phyloP scores from a whole-genome alignment of 495 filamentous ascomycete genomes.

The Annulohypoxylon bovei region DNA sequence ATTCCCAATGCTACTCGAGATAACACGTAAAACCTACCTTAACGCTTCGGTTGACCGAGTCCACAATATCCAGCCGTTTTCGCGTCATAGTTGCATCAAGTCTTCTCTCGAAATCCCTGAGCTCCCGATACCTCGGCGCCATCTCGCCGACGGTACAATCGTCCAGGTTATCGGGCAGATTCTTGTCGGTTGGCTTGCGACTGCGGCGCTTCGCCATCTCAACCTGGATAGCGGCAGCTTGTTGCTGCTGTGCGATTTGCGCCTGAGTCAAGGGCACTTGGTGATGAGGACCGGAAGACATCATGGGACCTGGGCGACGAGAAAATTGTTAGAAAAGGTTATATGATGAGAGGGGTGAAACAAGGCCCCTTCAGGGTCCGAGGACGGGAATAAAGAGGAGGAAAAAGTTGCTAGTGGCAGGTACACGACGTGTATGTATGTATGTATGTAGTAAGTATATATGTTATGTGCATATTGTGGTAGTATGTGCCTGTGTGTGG shows the following conservation, averaged over 20 bases:
- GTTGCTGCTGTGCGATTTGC: conserved; percentile 66
- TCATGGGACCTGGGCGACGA: conserved; percentile 64
- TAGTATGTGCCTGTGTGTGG: conserved; percentile 5
- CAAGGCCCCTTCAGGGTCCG: background rate
- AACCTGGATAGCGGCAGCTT: conserved; percentile 62
- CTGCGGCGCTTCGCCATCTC: conserved; percentile 79
- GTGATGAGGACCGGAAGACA: conserved; percentile 61
- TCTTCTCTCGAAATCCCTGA: conserved; percentile 87
- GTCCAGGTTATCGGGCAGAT: conserved; percentile 88
- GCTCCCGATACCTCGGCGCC: conserved; percentile 79
- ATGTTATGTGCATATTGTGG: background rate
- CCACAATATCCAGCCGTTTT: conserved; percentile 90
- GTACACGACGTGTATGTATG: conserved; percentile 27
- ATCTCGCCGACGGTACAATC: conserved; percentile 81
- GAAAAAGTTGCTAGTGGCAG: conserved; percentile 5
- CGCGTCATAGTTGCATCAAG: conserved; percentile 95
- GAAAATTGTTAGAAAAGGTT: conserved; percentile 36
- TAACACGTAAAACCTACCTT: conserved; percentile 61
- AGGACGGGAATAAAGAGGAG: conserved; percentile 4
- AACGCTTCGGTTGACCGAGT: conserved; percentile 78
- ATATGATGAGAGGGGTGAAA: background rate
- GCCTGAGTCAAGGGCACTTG: conserved; percentile 59
- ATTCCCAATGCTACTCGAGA: background rate
- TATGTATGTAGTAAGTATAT: conserved; percentile 9
- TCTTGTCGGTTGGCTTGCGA: conserved; percentile 91